Conservation (phyloP, 1,284 basidiomycete species). For the Coriolopsis trogii region DNA sequence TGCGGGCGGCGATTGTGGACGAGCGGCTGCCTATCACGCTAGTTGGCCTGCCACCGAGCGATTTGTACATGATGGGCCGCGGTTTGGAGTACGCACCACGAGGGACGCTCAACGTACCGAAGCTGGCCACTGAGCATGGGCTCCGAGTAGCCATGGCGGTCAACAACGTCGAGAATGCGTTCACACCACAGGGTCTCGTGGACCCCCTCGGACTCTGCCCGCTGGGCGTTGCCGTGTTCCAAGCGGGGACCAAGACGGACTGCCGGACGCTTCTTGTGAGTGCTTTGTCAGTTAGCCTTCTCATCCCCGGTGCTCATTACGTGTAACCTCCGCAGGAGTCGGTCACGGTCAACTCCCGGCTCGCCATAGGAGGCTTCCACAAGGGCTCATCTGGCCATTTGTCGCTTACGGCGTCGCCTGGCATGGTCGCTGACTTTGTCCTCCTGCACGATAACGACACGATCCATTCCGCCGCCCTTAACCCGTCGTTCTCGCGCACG, state of each 20-base stretch:
- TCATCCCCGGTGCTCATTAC: background rate
- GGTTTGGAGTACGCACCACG: slow-evolving; percentile 37
- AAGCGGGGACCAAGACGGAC: slow-evolving; percentile 51
- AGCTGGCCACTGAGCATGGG: slow-evolving; percentile 46
- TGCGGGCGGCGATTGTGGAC: slow-evolving; percentile 33
- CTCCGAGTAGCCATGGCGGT: slow-evolving; percentile 58
- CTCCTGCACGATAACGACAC: slow-evolving; percentile 52
- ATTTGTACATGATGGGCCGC: slow-evolving; percentile 69
- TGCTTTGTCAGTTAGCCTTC: slow-evolving; percentile 2
- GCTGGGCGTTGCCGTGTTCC: slow-evolving; percentile 63
- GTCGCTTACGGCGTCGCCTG: slow-evolving; percentile 40
- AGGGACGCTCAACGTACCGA: slow-evolving; percentile 55
- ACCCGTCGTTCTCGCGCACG: slow-evolving; percentile 48
- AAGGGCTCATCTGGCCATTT: slow-evolving; percentile 23
- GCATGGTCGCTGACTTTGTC: slow-evolving; percentile 60
- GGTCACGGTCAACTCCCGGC: slow-evolving; percentile 29
- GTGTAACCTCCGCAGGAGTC: slow-evolving; percentile 26
- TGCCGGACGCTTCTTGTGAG: slow-evolving; percentile 52
- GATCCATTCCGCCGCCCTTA: slow-evolving; percentile 51
- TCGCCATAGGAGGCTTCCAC: slow-evolving; percentile 43
- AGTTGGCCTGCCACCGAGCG: slow-evolving; percentile 62
- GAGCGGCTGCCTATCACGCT: slow-evolving; percentile 50
- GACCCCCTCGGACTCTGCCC: slow-evolving; percentile 62
- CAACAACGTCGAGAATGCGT: slow-evolving; percentile 68
- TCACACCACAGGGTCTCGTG: slow-evolving; percentile 64